Percentiles rank a stretch among this genome's conserved stretches.
These are phyloP conservation scores for Paracorniculantispora psalliotae DNA, from an alignment of 2,329 filamentous ascomycete species.

Conservation along the genomic window DNA sequence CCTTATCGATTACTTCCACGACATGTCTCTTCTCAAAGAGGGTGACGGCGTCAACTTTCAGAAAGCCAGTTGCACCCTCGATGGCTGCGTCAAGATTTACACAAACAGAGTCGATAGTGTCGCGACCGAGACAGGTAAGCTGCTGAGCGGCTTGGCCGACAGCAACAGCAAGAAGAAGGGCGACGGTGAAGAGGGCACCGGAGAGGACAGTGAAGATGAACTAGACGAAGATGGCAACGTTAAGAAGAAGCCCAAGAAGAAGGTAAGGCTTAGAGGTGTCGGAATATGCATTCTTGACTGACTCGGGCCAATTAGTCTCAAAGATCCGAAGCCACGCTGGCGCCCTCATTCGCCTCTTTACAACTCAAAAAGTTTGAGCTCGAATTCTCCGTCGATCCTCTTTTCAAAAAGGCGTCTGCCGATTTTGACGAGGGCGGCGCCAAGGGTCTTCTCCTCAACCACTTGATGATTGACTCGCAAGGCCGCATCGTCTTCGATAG, in stretches of 20 bases:
- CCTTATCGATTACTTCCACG: slow-evolving; percentile 99
- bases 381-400: slow-evolving; percentile 90
- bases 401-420: slow-evolving; percentile 99
- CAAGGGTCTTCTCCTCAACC: slow-evolving; percentile 90
- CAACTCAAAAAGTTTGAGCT: slow-evolving; percentile 97
- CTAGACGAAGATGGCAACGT: slow-evolving; percentile 57
- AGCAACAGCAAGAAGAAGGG: slow-evolving; percentile 72
- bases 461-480: slow-evolving; percentile 88
- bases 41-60: slow-evolving; percentile 98
- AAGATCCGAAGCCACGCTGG: slow-evolving; percentile 86
- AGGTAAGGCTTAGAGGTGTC: slow-evolving; percentile 44
- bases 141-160: slow-evolving; percentile 89
- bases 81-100: slow-evolving; percentile 99
- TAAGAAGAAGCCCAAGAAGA: slow-evolving; percentile 65
- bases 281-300: background rate
- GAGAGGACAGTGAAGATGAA: slow-evolving; percentile 62
- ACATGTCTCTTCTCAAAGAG: slow-evolving; percentile 95
- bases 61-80: slow-evolving; percentile 93
- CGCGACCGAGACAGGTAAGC: slow-evolving; percentile 91
- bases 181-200: slow-evolving; percentile 59
- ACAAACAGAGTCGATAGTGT: slow-evolving; percentile 98
- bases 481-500: slow-evolving; percentile 97
- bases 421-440: slow-evolving; percentile 98
- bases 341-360: slow-evolving; percentile 78
- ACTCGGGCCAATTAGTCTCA: slow-evolving; percentile 44